phyloP scores from a whole-genome alignment of 2,329 filamentous ascomycete genomes.

The Colletotrichum acutatum region DNA sequence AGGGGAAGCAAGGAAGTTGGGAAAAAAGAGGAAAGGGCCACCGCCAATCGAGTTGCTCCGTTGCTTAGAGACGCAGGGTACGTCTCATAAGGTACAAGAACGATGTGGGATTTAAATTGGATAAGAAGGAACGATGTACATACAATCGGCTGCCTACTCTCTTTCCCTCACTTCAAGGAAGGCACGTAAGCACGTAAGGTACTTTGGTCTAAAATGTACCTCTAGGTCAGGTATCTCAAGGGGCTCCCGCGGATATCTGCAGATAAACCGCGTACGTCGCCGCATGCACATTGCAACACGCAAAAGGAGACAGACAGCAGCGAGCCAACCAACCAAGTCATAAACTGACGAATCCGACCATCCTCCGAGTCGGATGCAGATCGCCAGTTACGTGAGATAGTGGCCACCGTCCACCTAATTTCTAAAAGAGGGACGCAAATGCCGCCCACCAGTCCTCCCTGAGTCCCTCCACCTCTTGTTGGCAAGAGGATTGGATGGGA shows the following conservation, averaged over 20 bases:
- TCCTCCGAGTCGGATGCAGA: slow-evolving; percentile 1
- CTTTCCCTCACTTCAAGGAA: not conserved
- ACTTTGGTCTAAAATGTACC: not conserved
- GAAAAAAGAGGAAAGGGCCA: not conserved
- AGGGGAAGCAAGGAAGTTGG: slow-evolving; percentile 9
- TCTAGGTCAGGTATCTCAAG: not conserved
- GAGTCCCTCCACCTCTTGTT: not conserved
- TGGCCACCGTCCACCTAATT: slow-evolving; percentile 13
- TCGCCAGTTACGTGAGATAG: not conserved
- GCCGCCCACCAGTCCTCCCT: not conserved
- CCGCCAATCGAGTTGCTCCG: slow-evolving; percentile 1
- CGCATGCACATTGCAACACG: not conserved
- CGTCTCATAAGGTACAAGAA: not conserved
- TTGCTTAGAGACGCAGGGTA: not conserved
- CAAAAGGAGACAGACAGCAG: not conserved
- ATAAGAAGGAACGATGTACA: not conserved
- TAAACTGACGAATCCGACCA: not conserved
- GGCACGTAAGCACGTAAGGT: too few species aligned
- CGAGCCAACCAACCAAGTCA: not conserved
- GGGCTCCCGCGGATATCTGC: not conserved
- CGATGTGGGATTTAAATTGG: not conserved
- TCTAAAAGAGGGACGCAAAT: slow-evolving; percentile 9
- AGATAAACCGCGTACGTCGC: not conserved
- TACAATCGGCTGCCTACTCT: not conserved
- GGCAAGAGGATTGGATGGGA: not conserved